Base-by-base conservation (phyloP, 208 protist genomes). In the Trypanosomatidae sp. region DNA sequence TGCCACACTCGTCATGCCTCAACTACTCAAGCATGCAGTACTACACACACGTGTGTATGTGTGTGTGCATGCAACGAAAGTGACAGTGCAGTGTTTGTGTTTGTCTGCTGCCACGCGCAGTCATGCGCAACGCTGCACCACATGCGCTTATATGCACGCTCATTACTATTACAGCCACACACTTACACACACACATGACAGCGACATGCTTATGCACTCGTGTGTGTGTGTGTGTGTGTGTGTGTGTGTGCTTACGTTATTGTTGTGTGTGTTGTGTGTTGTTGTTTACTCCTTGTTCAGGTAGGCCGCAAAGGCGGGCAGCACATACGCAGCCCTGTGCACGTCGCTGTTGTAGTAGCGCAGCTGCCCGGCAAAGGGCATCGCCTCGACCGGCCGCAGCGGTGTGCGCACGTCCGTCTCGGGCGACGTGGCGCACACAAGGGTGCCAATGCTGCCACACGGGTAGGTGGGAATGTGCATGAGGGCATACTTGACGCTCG, bases 381-480 rank as follows among this genome's bases (percentile, higher is more conserved):
- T 56, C 19, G 33, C 30, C 61, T 86, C 74, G 10, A 92, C 70
- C 8, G 66, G 66, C 1, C 83, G 77, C 10, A 73, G 33, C 5
- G 83, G 83, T 51, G 70, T 58, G 18, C 52, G 53, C 13, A 79
- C 50, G 38, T 88, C 61, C 15, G 64, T 63, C 26, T 61, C 75
- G 11, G 68, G 48, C 16, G 59, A 63, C 66, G 89, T 94, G 40
- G 55, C 53, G 33, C 85, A 93, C 38, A 95, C 47, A 7, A 95
- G 54, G 19, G 80, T 87, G 40, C 88, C 88, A 52, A 96, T 96
- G 50, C 61, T 83, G 43, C 88, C 88, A 26, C 79, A 88, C n/a
- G 92, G 89, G 64, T 96, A 97, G 27, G 84, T 92, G n/a, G 92
- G 89, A 50, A 88, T 95, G 44, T 80, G 75, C 18, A 92, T 94